These are phyloP conservation scores for Mycena sanguinolenta DNA, from an alignment of 768 basidiomycete genomes.

Conservation along the genomic window DNA sequence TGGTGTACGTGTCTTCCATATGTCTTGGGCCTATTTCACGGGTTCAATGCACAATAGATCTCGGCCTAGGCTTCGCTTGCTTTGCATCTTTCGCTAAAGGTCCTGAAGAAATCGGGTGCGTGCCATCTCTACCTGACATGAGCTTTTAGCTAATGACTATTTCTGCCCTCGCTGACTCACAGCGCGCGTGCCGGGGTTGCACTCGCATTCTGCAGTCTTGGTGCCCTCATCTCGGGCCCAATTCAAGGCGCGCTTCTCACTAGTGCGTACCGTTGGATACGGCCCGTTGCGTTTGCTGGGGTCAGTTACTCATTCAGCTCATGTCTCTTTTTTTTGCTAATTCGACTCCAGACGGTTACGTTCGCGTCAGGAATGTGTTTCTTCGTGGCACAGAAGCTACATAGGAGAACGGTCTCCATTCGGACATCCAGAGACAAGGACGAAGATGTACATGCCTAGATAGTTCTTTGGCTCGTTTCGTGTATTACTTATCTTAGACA, in stretches of 20 bases:
- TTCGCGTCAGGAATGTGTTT: neutral
- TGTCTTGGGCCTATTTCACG: neutral
- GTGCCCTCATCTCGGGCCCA: constrained; percentile 16
- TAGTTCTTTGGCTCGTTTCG: no score
- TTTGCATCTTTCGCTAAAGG: neutral
- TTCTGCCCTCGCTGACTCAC: no score
- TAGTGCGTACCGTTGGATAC: constrained; percentile 4
- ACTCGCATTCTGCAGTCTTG: constrained; percentile 14
- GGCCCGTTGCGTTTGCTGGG: constrained; percentile 22
- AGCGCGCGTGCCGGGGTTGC: constrained; percentile 20
- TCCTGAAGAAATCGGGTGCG: constrained; percentile 19
- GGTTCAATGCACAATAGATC: neutral
- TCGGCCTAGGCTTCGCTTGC: constrained; percentile 9
- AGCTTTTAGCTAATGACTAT: no score
- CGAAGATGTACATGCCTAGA: no score
- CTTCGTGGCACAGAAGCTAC: neutral
- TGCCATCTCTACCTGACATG: no score
- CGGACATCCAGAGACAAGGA: neutral
- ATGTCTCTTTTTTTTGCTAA: neutral
- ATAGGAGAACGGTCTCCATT: neutral
- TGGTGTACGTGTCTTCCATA: neutral
- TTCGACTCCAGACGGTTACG: neutral
- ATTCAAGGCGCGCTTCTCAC: constrained; percentile 28
- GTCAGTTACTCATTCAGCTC: neutral
- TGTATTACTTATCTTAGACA: no score